Evolutionary conservation across 2,329 filamentous ascomycete species (phyloP), one percentile per base, ranked within the genome.

Genomic region (Cercospora sp.): DNA sequence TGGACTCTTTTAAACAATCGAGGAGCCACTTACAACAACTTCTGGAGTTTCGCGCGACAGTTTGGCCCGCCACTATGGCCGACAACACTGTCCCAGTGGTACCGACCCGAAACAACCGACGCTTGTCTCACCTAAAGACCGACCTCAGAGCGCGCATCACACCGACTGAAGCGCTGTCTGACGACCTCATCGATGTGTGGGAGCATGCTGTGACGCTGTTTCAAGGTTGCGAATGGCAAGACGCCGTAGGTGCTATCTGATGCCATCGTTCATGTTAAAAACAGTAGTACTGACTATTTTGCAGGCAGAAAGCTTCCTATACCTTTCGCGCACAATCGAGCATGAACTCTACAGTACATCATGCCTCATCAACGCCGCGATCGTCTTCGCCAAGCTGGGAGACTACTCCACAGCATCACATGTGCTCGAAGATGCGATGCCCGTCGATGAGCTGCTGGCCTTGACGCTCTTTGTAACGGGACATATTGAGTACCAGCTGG

Each of bases 161-260:
- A 58, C 9, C 49, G 5, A 21, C 21, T 4, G 49, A 37, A 26
- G 62, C 37, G 30, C 49, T 71, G 9, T 61, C 70, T 53, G 62
- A 70, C 66, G 65, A 72, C 26, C 69, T 72, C 3, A 59, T 75
- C 53, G 73, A 77, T 71, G 51, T 77, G n/a, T 79, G 78, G 78
- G 75, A 79, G 53, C 77, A 79, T 51, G 77, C 76, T 13, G 70
- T 70, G 12, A 68, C 74, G 5, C 72, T 79, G 1, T 77, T 76
- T 67, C 70, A 78, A 45, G 71, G 67, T 49, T 77, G 73, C 66
- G 77, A 79, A 57, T 78, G 76, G 75, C 70, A 76, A 58, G 69
- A 69, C n/a, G 72, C 78, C n/a, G 71, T 69, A 66, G 43, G 66
- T 58, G 26, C 21, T 21, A 21, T 21, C 21, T 21, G 21, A 21